A percentile compares a stretch with the other conserved stretches of the same genome.
These are phyloP conservation scores for Entonaema liquescens DNA, from an alignment of 495 filamentous ascomycete genomes.

Conservation along the genomic window DNA sequence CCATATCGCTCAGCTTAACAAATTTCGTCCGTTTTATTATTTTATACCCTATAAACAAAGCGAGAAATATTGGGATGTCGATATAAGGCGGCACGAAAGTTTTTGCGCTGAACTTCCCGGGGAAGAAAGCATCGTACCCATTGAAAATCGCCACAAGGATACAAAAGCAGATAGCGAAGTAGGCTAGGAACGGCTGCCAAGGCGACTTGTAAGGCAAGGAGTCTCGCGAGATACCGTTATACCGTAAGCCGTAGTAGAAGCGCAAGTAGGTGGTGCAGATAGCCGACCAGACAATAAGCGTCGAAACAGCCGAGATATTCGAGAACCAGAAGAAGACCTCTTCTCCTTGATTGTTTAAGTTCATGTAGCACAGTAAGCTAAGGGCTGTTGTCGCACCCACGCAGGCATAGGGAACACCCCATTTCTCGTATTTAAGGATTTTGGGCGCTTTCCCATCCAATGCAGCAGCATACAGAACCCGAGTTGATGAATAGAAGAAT, in stretches of 20 bases:
- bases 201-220: slow-evolving; percentile 66
- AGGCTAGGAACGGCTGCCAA: slow-evolving; percentile 70
- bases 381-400: slow-evolving; percentile 62
- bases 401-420: slow-evolving; percentile 65
- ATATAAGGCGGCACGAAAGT: slow-evolving; percentile 68
- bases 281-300: slow-evolving; percentile 68
- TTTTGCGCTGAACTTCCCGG: slow-evolving; percentile 54
- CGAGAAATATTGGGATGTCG: slow-evolving; percentile 65
- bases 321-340: slow-evolving; percentile 68
- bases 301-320: slow-evolving; percentile 65
- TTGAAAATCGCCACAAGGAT: slow-evolving; percentile 62
- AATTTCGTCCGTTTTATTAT: slow-evolving; percentile 56
- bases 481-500: slow-evolving; percentile 73
- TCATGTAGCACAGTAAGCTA: slow-evolving; percentile 65
- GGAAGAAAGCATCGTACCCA: slow-evolving; percentile 62
- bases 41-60: slow-evolving; percentile 66
- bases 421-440: slow-evolving; percentile 61
- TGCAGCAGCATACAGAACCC: slow-evolving; percentile 69
- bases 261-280: slow-evolving; percentile 63
- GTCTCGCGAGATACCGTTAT: slow-evolving; percentile 63
- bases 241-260: slow-evolving; percentile 65
- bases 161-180: slow-evolving; percentile 66
- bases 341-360: slow-evolving; percentile 54
- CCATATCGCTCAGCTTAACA: slow-evolving; percentile 62
- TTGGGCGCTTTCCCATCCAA: slow-evolving; percentile 65